Evolutionary conservation across 2,329 filamentous ascomycete genomes (phyloP).

Genomic region (Tolypocladium guangdongense): DNA sequence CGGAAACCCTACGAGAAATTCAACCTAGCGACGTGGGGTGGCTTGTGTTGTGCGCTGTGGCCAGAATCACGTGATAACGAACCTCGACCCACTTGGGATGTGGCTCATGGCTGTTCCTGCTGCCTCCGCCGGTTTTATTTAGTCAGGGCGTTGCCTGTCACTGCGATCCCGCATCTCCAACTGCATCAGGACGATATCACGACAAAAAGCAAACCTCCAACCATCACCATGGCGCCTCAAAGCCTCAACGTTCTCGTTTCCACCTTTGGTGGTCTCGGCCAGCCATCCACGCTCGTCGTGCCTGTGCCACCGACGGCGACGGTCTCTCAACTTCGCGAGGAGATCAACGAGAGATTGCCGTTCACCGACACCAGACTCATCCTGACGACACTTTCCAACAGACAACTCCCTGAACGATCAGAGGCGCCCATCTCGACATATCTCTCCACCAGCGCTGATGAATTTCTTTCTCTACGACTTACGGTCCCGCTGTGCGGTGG

Average conservation of each 20-base stretch:
- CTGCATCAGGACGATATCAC: not conserved
- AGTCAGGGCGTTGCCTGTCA: not conserved
- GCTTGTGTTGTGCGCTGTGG: slow-evolving; percentile 15
- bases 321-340: slow-evolving; percentile 54
- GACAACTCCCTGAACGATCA: slow-evolving; percentile 48
- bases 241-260: slow-evolving; percentile 75
- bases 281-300: slow-evolving; percentile 76
- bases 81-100: not conserved
- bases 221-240: slow-evolving; percentile 37
- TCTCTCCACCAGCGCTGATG: slow-evolving; percentile 44
- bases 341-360: slow-evolving; percentile 51
- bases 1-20: slow-evolving; percentile 29
- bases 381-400: slow-evolving; percentile 73
- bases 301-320: slow-evolving; percentile 55
- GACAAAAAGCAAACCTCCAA: not conserved
- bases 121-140: not conserved
- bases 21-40: slow-evolving; percentile 24
- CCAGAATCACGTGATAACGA: slow-evolving; percentile 20
- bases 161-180: not conserved
- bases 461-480: slow-evolving; percentile 74
- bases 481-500: slow-evolving; percentile 74
- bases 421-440: slow-evolving; percentile 48
- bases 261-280: slow-evolving; percentile 70
- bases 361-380: slow-evolving; percentile 50
- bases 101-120: not conserved